phyloP scores from a whole-genome alignment of 768 basidiomycete species.

The Tubosaeta brunneosetosa region DNA sequence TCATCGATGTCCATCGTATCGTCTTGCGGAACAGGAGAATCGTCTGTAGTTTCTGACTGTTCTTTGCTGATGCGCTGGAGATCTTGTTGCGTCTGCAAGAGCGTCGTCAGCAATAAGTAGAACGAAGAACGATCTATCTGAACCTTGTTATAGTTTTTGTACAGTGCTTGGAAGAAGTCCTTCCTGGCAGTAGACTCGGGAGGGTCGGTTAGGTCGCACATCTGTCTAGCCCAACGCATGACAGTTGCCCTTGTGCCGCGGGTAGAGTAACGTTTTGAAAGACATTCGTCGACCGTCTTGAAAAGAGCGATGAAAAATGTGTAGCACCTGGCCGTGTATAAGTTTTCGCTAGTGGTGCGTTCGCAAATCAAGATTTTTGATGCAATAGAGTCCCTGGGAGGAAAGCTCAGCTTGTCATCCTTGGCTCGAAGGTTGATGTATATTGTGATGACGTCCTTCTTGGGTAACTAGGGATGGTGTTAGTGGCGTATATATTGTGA shows the following conservation, averaged over 20 bases:
- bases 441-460: not conserved
- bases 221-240: not conserved
- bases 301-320: slow-evolving; percentile 4
- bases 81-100: not conserved
- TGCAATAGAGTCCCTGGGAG: not conserved
- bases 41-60: not conserved
- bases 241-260: not conserved
- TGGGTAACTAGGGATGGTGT: not conserved
- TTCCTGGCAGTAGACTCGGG: not conserved
- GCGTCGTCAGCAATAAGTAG: not conserved
- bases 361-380: not conserved
- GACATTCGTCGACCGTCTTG: not conserved
- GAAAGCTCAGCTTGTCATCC: not conserved
- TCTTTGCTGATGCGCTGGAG: too few species aligned
- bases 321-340: not conserved
- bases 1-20: not conserved
- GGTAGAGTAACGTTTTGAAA: not conserved
- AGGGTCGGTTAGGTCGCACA: not conserved
- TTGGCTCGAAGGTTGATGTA: not conserved
- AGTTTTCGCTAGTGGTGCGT: accelerated
- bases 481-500: not conserved
- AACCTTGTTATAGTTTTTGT: not conserved
- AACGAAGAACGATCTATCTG: not conserved
- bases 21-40: not conserved
- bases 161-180: not conserved